Conservation (phyloP, 2,329 filamentous ascomycete genomes). For the Didymella pinodella region DNA sequence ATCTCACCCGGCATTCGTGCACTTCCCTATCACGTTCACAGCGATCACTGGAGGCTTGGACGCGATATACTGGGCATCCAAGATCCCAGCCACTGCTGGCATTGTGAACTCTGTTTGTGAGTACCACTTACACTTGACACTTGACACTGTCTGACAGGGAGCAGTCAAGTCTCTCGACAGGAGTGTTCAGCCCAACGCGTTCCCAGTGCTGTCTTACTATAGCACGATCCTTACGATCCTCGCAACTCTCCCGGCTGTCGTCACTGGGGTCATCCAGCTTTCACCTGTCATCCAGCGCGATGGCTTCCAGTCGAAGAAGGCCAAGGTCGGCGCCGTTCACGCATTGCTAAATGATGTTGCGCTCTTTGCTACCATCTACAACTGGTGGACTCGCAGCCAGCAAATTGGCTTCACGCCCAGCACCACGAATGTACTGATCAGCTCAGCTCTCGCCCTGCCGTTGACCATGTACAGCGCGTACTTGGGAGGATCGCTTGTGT, state of each 20-base stretch:
- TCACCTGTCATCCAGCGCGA: constrained; percentile 54
- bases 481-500: constrained; percentile 55
- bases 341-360: constrained; percentile 55
- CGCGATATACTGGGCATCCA: constrained; percentile 46
- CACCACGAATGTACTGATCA: constrained; percentile 49
- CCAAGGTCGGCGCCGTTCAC: constrained; percentile 54
- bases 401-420: constrained; percentile 47
- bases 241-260: constrained; percentile 43
- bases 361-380: constrained; percentile 50
- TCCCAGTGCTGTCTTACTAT: constrained; percentile 55
- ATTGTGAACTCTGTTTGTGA: constrained; percentile 41
- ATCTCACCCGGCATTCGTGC: constrained; percentile 54
- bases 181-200: constrained; percentile 38
- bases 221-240: constrained; percentile 53
- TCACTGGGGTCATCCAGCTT: constrained; percentile 49
- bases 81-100: constrained; percentile 44
- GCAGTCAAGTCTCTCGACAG: constrained; percentile 42
- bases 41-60: constrained; percentile 54
- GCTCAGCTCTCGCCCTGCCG: constrained; percentile 46
- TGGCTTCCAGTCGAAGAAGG: constrained; percentile 53
- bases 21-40: constrained; percentile 59
- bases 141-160: neutral
- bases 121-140: neutral
- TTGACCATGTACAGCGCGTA: constrained; percentile 53
- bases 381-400: constrained; percentile 54